Base-by-base conservation (phyloP, 208 protist species). In the Crithidia acanthocephali region DNA sequence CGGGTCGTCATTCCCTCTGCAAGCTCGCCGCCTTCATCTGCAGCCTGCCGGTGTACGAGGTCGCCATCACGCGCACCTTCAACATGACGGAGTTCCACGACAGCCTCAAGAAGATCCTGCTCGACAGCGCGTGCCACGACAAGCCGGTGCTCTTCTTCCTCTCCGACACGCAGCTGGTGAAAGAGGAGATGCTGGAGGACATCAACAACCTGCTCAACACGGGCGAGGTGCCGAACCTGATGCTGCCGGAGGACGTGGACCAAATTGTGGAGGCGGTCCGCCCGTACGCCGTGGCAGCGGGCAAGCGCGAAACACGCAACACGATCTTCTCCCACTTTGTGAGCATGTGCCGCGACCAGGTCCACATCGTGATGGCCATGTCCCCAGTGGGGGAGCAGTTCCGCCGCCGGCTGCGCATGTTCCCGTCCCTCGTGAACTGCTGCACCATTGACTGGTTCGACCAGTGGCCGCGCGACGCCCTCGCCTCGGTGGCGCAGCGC, bases 401-500 rank as follows among this genome's bases (percentile, higher is more conserved):
- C 81, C 93, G 97, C 65, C 83, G 83, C 33, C 89, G 98, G 42
- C 87, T 98, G 56, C 93, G 97, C 74, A 98, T 98, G 95, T 99
- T 99, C 68, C 98, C 98, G 10, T 99, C 98, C 22, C 83, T 99
- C 0, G 96, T 99, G 58, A 99, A 99, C 81, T 99, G 98, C 82
- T 98, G 95, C 82, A 98, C 97, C 20, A 99, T 99, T 65, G 98
- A 99, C 79, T 99, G 98, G 98, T 99, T 98, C 70, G 90, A 94
- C 67, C 87, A 94, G 71, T 99, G 98, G 98, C 97, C 98, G 25
- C 59, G 74, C 22, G 95, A 99, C 55, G 98, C 98, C 11, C 87
- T 99, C 11, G 35, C 79, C 16, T 87, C 82, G 11, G 98, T 99
- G 30, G 90, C 97, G n/a, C 68, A 86, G 33, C 90, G 90, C 28